Evolutionary conservation across 352 stramenopile genomes (phyloP).

Genomic region (Globisporangium nodosum): DNA sequence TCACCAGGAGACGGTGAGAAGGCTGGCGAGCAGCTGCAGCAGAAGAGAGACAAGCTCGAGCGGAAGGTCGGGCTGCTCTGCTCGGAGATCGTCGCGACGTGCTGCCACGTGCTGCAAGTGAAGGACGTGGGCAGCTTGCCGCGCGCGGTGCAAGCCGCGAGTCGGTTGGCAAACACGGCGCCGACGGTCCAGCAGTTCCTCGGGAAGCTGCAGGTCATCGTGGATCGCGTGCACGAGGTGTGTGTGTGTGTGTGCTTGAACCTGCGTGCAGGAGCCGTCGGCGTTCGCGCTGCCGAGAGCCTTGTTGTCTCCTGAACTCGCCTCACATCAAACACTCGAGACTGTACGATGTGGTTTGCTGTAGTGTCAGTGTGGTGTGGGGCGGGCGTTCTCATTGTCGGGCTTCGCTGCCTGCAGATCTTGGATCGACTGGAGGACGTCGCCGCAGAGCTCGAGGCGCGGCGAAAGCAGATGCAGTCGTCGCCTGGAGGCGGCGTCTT

Average conservation of each 20-base stretch:
- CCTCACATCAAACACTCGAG: conserved; percentile 4
- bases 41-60: conserved; percentile 15
- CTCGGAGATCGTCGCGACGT: conserved; percentile 28
- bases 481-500: background rate
- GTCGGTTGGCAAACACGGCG: background rate
- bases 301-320: no score
- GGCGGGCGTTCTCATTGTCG: background rate
- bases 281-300: conserved; percentile 3
- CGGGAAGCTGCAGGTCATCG: conserved; percentile 1
- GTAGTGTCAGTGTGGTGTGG: background rate
- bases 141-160: conserved; percentile 1
- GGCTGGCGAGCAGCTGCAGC: background rate
- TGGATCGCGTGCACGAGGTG: conserved; percentile 7
- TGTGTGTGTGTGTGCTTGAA: background rate
- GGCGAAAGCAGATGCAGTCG: conserved; percentile 10
- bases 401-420: background rate
- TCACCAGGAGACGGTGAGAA: background rate
- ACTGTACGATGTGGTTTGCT: background rate
- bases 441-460: conserved; percentile 3
- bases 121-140: conserved; percentile 16
- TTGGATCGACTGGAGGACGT: conserved; percentile 6
- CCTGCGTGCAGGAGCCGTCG: background rate
- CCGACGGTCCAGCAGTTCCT: conserved; percentile 10
- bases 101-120: conserved; percentile 18
- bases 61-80: conserved; percentile 22